These are phyloP conservation scores for Claviceps fusiformis DNA, from an alignment of 2,329 filamentous ascomycete species.

Conservation along the genomic window DNA sequence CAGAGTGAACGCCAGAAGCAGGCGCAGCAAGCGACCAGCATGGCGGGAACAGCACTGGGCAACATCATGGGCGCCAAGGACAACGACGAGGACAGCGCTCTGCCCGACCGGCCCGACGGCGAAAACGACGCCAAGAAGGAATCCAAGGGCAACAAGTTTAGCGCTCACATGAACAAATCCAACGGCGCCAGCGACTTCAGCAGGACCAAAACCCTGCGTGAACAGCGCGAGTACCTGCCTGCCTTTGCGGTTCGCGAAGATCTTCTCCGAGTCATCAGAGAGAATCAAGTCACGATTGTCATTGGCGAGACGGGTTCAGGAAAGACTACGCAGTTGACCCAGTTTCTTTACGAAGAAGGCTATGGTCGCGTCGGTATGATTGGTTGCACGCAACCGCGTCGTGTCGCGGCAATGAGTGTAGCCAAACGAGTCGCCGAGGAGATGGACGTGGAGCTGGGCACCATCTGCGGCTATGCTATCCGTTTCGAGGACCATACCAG, in stretches of 20 bases:
- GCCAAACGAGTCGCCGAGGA: conserved; percentile 96
- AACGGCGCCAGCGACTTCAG: conserved; percentile 85
- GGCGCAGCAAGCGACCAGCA: conserved; percentile 85
- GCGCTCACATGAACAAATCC: conserved; percentile 74
- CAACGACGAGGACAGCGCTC: conserved; percentile 79
- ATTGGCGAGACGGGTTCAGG: conserved; percentile 95
- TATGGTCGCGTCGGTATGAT: conserved; percentile 83
- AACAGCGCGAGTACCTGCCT: conserved; percentile 85
- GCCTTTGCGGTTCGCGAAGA: conserved; percentile 96
- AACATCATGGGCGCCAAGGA: conserved; percentile 95
- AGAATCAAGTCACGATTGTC: conserved; percentile 95
- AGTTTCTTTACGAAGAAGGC: conserved; percentile 91
- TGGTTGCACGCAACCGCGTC: conserved; percentile 87
- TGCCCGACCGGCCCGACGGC: conserved; percentile 60
- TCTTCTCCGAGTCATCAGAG: conserved; percentile 75
- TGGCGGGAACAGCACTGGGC: conserved; percentile 80
- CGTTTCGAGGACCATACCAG: conserved; percentile 97
- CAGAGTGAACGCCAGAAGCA: conserved; percentile 89
- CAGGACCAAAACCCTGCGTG: conserved; percentile 74
- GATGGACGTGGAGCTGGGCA: conserved; percentile 87
- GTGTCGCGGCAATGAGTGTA: conserved; percentile 97
- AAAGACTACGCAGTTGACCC: conserved; percentile 93
- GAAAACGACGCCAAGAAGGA: conserved; percentile 41
- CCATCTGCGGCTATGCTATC: conserved; percentile 87
- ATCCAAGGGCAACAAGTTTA: conserved; percentile 57